These are phyloP conservation scores for Domatiomyces catenatus DNA, from an alignment of 2,329 filamentous ascomycete genomes.

Conservation along the genomic window DNA sequence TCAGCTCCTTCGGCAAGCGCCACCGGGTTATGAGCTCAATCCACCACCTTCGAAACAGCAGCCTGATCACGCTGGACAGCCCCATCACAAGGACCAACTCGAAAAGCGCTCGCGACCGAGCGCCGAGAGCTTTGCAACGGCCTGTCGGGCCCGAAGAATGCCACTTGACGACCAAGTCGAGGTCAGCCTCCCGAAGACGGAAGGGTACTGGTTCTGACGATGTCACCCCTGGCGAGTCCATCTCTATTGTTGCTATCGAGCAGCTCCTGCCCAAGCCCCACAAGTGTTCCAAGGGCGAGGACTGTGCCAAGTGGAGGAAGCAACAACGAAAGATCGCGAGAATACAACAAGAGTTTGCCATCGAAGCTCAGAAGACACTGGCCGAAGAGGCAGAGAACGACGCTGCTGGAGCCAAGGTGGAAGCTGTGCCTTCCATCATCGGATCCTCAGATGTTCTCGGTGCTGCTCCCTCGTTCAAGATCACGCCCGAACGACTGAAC, in stretches of 20 bases:
- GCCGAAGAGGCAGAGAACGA: slow-evolving; percentile 58
- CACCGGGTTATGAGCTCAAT: slow-evolving; percentile 46
- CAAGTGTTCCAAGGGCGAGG: slow-evolving; percentile 70
- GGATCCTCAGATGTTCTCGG: slow-evolving; percentile 86
- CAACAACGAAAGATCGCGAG: slow-evolving; percentile 63
- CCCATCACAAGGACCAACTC: slow-evolving; percentile 10
- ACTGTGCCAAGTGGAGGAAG: slow-evolving; percentile 66
- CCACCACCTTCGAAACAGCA: slow-evolving; percentile 32
- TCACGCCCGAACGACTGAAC: slow-evolving; percentile 60
- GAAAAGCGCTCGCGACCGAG: slow-evolving; percentile 1
- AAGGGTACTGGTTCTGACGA: slow-evolving; percentile 35
- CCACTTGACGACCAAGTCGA: slow-evolving; percentile 8
- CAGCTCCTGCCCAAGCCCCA: slow-evolving; percentile 75
- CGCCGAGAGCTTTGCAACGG: slow-evolving; percentile 9
- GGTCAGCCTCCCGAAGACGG: slow-evolving; percentile 17
- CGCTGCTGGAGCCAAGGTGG: slow-evolving; percentile 55
- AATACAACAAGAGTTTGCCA: slow-evolving; percentile 56
- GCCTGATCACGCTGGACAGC: slow-evolving; percentile 12
- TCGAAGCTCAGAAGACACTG: slow-evolving; percentile 38
- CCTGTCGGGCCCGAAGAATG: slow-evolving; percentile 11
- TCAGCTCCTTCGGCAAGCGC: slow-evolving; percentile 48
- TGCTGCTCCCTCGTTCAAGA: slow-evolving; percentile 48
- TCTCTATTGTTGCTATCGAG: slow-evolving; percentile 85
- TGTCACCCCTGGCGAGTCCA: slow-evolving; percentile 65
- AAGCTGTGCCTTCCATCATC: slow-evolving; percentile 65